Percentiles rank a stretch among this genome's conserved stretches.
Conservation (phyloP, 2,329 filamentous ascomycete species). For the Decorospora gaudefroyi region DNA sequence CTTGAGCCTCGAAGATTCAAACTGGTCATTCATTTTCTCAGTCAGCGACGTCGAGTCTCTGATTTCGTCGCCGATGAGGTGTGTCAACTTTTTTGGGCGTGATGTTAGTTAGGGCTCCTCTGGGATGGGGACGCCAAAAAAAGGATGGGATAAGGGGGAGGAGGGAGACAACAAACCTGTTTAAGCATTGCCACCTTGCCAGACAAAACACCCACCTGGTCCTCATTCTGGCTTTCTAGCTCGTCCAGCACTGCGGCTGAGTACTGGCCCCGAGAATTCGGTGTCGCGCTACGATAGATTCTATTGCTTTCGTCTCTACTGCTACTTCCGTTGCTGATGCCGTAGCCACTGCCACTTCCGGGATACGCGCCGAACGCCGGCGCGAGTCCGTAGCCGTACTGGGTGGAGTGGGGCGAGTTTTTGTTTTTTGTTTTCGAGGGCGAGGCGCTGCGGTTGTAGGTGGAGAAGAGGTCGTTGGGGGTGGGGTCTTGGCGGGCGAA, state of each 20-base stretch:
- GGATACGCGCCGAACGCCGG: constrained; percentile 47
- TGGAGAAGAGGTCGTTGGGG: constrained; percentile 49
- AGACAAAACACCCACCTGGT: constrained; percentile 84
- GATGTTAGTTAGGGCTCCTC: background rate
- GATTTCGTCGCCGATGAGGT: constrained; percentile 94
- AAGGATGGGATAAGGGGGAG: background rate
- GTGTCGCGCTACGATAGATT: constrained; percentile 50
- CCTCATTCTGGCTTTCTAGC: constrained; percentile 93
- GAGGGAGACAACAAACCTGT: constrained; percentile 62
- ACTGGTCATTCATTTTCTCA: constrained; percentile 94
- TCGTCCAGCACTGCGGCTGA: constrained; percentile 89
- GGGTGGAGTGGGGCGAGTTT: constrained; percentile 19
- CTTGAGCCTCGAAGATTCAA: constrained; percentile 80
- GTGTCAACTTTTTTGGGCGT: constrained; percentile 64
- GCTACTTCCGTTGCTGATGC: constrained; percentile 5
- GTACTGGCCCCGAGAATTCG: constrained; percentile 76
- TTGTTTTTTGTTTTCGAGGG: constrained; percentile 44
- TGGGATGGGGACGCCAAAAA: background rate
- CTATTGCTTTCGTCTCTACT: background rate
- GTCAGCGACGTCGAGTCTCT: constrained; percentile 84
- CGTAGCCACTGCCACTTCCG: constrained; percentile 12
- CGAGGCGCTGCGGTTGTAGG: constrained; percentile 47
- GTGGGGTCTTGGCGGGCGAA: constrained; percentile 37
- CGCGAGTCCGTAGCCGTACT: constrained; percentile 12
- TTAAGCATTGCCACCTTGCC: constrained; percentile 90